phyloP scores from a whole-genome alignment of 495 filamentous ascomycete species.

The Tuber brumale region DNA sequence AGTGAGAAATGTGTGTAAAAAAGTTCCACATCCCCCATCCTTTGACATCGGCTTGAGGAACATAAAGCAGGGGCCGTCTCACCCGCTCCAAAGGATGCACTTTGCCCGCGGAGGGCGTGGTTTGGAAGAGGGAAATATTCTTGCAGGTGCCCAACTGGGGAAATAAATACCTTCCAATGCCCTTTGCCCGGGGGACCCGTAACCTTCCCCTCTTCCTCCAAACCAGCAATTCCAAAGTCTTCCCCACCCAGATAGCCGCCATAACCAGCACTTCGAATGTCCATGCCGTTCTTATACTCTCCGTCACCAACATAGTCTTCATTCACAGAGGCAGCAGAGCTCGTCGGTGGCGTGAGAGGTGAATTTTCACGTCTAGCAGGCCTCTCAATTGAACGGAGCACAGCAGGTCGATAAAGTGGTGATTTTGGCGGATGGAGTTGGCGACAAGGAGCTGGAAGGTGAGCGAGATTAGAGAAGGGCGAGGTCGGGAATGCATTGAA shows the following conservation, averaged over 20 bases:
- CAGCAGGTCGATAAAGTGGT: slow-evolving; percentile 63
- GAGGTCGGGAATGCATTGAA: slow-evolving; percentile 32
- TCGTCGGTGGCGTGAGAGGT: slow-evolving; percentile 27
- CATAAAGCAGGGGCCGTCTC: not conserved
- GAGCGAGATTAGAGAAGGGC: slow-evolving; percentile 24
- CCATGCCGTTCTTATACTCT: slow-evolving; percentile 29
- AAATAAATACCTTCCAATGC: slow-evolving; percentile 63
- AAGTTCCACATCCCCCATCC: not conserved
- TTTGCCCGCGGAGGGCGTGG: slow-evolving; percentile 14
- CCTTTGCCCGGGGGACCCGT: slow-evolving; percentile 57
- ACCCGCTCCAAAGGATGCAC: slow-evolving; percentile 15
- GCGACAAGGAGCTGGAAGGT: slow-evolving; percentile 51
- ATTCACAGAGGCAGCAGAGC: slow-evolving; percentile 34
- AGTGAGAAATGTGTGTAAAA: not conserved
- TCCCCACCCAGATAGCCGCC: slow-evolving; percentile 7
- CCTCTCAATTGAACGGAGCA: slow-evolving; percentile 60
- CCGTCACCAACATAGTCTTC: slow-evolving; percentile 32
- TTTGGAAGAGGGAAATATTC: slow-evolving; percentile 10
- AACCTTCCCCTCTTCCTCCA: slow-evolving; percentile 47
- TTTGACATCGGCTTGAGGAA: not conserved
- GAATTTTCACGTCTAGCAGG: slow-evolving; percentile 48
- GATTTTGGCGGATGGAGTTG: slow-evolving; percentile 59
- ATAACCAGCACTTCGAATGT: slow-evolving; percentile 30
- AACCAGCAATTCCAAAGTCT: slow-evolving; percentile 12
- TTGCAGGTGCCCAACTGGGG: not conserved